phyloP scores from a whole-genome alignment of 1,284 basidiomycete genomes.

The Irpex lacteus region DNA sequence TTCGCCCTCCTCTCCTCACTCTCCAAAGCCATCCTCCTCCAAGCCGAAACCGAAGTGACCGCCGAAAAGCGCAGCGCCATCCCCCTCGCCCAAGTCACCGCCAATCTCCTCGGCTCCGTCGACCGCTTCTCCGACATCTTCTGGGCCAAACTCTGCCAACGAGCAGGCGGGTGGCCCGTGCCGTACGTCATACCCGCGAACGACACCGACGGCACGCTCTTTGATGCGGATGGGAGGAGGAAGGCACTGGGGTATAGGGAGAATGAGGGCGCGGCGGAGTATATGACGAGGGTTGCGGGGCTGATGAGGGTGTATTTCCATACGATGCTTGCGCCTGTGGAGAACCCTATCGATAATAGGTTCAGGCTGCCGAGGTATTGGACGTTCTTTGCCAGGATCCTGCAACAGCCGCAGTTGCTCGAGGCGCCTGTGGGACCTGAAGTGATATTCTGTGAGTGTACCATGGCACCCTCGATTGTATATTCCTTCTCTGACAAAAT shows the following conservation, averaged over 20 bases:
- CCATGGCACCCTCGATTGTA: conserved; percentile 12
- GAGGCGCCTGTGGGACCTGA: conserved; percentile 54
- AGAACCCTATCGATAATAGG: conserved; percentile 42
- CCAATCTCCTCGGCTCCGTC: conserved; percentile 64
- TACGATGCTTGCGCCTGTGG: conserved; percentile 51
- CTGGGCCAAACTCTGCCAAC: conserved; percentile 84
- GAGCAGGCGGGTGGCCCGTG: conserved; percentile 70
- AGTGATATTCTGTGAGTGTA: conserved; percentile 63
- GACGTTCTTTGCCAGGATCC: conserved; percentile 65
- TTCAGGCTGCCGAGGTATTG: conserved; percentile 66
- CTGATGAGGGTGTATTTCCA: conserved; percentile 89
- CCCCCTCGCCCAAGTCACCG: conserved; percentile 78
- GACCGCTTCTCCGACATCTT: conserved; percentile 71
- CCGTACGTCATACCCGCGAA: conserved; percentile 48
- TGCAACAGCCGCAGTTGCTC: conserved; percentile 49
- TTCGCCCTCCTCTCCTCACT: conserved; percentile 83
- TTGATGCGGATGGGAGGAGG: conserved; percentile 49
- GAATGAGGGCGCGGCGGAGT: conserved; percentile 62
- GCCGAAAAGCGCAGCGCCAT: conserved; percentile 84
- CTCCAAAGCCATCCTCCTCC: conserved; percentile 85
- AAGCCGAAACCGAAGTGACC: conserved; percentile 93
- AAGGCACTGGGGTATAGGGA: conserved; percentile 72
- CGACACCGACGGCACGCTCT: conserved; percentile 46
- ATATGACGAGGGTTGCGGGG: conserved; percentile 75
- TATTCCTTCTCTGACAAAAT: conserved; percentile 15